Evolutionary conservation across 1,284 basidiomycete species (phyloP).

Genomic region (Boletus sp.): DNA sequence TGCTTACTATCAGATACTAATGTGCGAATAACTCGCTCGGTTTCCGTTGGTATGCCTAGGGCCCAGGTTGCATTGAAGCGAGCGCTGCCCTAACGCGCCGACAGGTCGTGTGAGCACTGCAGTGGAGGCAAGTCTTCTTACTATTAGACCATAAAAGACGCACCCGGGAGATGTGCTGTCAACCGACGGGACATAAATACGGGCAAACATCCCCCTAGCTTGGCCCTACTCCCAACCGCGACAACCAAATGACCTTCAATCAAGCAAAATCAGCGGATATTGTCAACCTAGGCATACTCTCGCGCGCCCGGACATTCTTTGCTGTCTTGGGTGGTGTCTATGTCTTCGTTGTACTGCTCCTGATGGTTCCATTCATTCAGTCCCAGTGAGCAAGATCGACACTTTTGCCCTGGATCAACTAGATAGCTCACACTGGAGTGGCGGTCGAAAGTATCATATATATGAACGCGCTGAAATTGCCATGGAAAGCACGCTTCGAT

Average conservation of each 20-base stretch:
- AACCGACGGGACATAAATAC: slow-evolving; percentile 14
- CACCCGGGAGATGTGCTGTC: background rate
- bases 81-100: background rate
- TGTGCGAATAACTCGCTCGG: background rate
- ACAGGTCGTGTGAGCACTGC: slow-evolving; percentile 16
- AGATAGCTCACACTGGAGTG: slow-evolving; percentile 12
- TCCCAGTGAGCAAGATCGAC: slow-evolving; percentile 56
- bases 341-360: slow-evolving; percentile 48
- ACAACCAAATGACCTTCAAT: slow-evolving; percentile 9
- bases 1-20: background rate
- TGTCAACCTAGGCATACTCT: slow-evolving; percentile 26
- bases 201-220: slow-evolving; percentile 5
- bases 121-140: background rate
- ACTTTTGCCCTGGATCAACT: slow-evolving; percentile 6
- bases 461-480: slow-evolving; percentile 66
- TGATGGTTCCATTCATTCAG: slow-evolving; percentile 68
- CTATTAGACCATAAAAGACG: slow-evolving; percentile 5
- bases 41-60: background rate
- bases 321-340: slow-evolving; percentile 52
- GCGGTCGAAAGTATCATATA: slow-evolving; percentile 49
- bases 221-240: background rate
- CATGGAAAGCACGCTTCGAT: slow-evolving; percentile 62
- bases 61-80: no score
- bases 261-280: background rate
- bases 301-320: slow-evolving; percentile 36